phyloP scores from a whole-genome alignment of 345 rosid species.

The Euphorbia tirucalli region DNA sequence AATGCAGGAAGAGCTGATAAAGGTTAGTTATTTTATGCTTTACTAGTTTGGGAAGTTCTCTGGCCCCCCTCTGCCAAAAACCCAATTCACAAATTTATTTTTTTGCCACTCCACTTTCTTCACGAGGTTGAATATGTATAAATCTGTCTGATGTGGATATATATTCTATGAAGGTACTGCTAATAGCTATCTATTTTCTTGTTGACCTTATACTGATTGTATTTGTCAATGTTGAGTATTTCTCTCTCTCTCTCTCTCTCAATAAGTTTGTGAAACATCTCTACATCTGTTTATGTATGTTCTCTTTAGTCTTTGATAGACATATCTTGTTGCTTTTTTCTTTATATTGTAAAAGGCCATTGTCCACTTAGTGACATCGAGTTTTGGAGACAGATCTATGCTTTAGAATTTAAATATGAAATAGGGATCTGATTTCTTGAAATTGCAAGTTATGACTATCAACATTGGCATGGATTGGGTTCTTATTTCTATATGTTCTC shows the following conservation, averaged over 20 bases:
- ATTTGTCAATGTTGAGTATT: neutral
- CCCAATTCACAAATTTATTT: neutral
- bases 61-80: neutral
- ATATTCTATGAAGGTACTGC: neutral
- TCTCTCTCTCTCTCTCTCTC: neutral
- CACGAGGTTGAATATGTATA: neutral
- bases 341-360: neutral
- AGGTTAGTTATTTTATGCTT: slow-evolving; percentile 43
- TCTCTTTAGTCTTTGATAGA: neutral
- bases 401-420: neutral
- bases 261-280: neutral
- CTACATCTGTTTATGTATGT: neutral
- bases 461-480: neutral
- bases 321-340: neutral
- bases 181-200: neutral
- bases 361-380: neutral
- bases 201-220: neutral
- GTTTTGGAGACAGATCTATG: neutral
- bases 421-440: neutral
- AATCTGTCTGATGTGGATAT: neutral
- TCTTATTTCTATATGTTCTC: neutral
- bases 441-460: neutral
- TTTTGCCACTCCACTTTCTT: neutral
- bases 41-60: slow-evolving; percentile 9
- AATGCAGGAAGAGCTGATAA: slow-evolving; percentile 96